Base-by-base conservation (phyloP, 192 early-diverging fungal genomes). In the Coemansia sp. region DNA sequence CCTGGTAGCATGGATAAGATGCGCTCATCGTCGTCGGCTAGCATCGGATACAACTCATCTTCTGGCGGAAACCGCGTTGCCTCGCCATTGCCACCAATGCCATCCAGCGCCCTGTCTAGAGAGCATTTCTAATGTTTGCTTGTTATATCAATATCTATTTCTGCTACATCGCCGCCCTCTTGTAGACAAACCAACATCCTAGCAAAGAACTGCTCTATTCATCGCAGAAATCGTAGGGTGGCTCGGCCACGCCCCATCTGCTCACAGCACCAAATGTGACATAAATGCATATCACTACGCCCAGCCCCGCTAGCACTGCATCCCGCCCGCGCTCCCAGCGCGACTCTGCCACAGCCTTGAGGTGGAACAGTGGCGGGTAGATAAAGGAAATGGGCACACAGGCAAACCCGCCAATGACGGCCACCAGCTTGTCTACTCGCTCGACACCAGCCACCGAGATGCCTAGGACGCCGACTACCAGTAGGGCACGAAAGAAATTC, bases 351-450 rank as follows among this genome's bases (percentile, higher is more conserved):
- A 85, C 72, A 0, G 85, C 83, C 52, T 85, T 84, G 42, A 86
- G 77, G 75, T 96, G 93, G 82, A 96, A 92, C 48, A 94, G 72
- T 36, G 91, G 84, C 16, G 94, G 94, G 75, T 92, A 94, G 66
- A 94, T 89, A 73, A 94, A 94, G 13, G 84, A 84, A 11, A 91
- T 62, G 2, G 89, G 88, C 5, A 86, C 86, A 63, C 85, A 88
- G 8, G 91, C 91, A 52, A 91, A 84, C 42, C 88, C 88, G 8
- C 94, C 93, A 26, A 96, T 88, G 23, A 95, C 79, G 7, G 87
- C 86, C 25, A 93, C 90, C 68, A 93, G 87, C 68, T 87, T 86
- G 71, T 94, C 91, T 28, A 92, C 84, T 56, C 90, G 80, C 60
- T 86, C 85, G 9, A 87, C 83, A 8, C 91, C 94, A 26, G 83